Percentiles rank a stretch among this genome's conserved stretches.
Conservation (phyloP, 768 basidiomycete genomes). For the Steccherinum ochraceum region DNA sequence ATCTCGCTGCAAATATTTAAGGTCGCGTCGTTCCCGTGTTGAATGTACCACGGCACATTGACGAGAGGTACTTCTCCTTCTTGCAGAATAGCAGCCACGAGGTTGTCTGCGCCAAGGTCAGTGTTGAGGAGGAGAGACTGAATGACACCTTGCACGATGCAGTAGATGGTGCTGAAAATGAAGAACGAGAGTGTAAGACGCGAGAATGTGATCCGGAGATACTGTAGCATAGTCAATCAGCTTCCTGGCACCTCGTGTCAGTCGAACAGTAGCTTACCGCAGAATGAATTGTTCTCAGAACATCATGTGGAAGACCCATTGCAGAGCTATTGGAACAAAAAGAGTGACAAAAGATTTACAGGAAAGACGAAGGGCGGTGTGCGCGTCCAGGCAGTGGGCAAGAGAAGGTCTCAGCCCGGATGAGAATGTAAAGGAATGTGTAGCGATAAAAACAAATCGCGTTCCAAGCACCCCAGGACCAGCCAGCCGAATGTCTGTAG, state of each 20-base stretch:
- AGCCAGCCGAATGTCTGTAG: not conserved
- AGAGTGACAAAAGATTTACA: not conserved
- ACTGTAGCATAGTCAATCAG: not conserved
- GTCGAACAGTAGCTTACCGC: not conserved
- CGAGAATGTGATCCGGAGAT: constrained; percentile 1
- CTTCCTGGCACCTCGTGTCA: not conserved
- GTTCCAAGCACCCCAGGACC: not conserved
- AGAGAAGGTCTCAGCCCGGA: not conserved
- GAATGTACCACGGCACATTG: constrained; percentile 26
- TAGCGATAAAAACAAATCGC: not conserved
- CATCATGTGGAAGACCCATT: not conserved
- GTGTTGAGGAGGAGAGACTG: constrained; percentile 41
- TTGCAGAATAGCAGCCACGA: constrained; percentile 33
- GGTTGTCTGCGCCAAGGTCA: constrained; percentile 33
- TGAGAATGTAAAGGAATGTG: not conserved
- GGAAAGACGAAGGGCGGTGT: not conserved
- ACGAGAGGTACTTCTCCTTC: constrained; percentile 28
- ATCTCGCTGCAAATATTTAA: constrained; percentile 41
- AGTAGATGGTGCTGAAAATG: constrained; percentile 42
- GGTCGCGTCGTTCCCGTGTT: constrained; percentile 20
- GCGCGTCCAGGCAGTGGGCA: not conserved
- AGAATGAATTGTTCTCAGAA: not conserved
- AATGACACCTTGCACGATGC: constrained; percentile 45
- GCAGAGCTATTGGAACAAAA: too few relatives aligned
- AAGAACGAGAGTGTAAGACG: constrained; percentile 36